Evolutionary conservation across 306 rosid species (phyloP).

Genomic region (Gastrolobium bilobum): DNA sequence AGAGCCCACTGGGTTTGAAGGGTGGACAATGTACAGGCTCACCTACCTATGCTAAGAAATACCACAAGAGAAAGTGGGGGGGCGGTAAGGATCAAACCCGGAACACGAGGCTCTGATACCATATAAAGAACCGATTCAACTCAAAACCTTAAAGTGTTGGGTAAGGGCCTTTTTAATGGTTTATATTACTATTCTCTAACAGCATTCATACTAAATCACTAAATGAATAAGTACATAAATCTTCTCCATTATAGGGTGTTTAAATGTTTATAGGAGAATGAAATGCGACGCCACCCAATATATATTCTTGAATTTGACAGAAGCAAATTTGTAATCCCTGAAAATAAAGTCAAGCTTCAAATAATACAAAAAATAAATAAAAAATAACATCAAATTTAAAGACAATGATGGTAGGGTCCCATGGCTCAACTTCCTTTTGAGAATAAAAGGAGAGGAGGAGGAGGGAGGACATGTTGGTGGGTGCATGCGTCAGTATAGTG

Average conservation of each 20-base stretch:
- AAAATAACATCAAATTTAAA: conserved; percentile 14
- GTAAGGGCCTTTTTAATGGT: too few species aligned
- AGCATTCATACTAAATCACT: conserved; percentile 6
- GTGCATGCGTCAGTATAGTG: not conserved
- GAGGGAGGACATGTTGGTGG: conserved; percentile 6
- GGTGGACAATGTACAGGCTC: too few species aligned
- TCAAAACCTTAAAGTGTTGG: too few species aligned
- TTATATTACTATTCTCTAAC: too few species aligned
- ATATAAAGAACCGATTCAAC: too few species aligned
- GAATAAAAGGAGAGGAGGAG: not conserved
- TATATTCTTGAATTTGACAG: conserved; percentile 4
- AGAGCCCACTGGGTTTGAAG: too few species aligned
- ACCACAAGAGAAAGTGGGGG: too few species aligned
- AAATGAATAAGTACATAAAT: not conserved
- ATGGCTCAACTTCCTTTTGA: conserved; percentile 22
- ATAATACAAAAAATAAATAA: conserved; percentile 1
- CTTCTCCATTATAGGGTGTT: not conserved
- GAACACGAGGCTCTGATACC: too few species aligned
- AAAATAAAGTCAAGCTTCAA: conserved; percentile 22
- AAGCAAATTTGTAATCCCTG: conserved; percentile 12
- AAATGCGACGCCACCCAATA: conserved; percentile 37
- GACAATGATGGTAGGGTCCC: not conserved
- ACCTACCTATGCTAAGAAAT: too few species aligned
- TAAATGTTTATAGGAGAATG: not conserved
- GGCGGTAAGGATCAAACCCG: too few species aligned